Evolutionary conservation across 164 flowering plant genomes (phyloP).

Genomic region (Annona cherimola): DNA sequence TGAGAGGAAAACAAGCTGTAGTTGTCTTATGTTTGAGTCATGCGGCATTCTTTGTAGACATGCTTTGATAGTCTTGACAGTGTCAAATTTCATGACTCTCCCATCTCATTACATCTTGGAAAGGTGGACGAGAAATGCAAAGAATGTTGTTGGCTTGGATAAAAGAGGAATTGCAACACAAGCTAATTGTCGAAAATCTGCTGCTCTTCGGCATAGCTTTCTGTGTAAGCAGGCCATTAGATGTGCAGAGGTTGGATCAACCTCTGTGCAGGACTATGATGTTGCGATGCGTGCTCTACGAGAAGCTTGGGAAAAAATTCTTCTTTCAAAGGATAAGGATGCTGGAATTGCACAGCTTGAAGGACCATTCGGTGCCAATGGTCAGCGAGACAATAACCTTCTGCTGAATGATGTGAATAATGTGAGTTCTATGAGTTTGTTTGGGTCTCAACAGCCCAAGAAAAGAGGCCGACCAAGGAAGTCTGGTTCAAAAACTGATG

Average conservation of each 20-base stretch:
- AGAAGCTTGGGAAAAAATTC: conserved; percentile 57
- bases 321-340: conserved; percentile 45
- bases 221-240: conserved; percentile 63
- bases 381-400: not conserved
- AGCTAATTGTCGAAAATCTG: conserved; percentile 35
- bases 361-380: not conserved
- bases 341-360: conserved; percentile 7
- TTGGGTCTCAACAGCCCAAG: conserved; percentile 3
- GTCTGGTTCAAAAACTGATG: conserved; percentile 4
- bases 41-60: conserved; percentile 84
- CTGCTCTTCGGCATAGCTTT: conserved; percentile 43
- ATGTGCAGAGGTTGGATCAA: conserved; percentile 78
- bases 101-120: conserved; percentile 65
- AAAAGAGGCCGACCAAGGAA: conserved; percentile 6
- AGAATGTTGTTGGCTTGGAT: conserved; percentile 36
- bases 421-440: not conserved
- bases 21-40: conserved; percentile 86
- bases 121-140: conserved; percentile 79
- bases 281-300: conserved; percentile 53
- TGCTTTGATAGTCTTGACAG: conserved; percentile 79
- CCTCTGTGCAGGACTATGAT: conserved; percentile 48
- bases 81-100: conserved; percentile 61
- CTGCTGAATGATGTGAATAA: not conserved
- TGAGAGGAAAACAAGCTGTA: conserved; percentile 68
- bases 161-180: conserved; percentile 41